Evolutionary conservation across 306 rosid genomes (phyloP).

Genomic region (Arachis hypogaea): DNA sequence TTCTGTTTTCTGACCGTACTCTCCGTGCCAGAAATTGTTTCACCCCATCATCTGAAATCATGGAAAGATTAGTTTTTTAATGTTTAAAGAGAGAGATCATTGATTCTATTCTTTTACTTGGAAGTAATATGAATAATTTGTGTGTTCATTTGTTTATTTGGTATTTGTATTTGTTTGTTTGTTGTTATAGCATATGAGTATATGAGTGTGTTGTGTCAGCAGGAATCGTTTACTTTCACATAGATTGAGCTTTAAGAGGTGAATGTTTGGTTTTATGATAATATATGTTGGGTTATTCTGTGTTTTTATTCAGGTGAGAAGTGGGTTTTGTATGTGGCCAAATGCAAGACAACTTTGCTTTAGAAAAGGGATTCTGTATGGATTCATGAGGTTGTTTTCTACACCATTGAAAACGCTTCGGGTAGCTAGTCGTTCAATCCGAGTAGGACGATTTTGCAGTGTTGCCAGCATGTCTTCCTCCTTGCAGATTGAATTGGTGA

Average conservation of each 20-base stretch:
- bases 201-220: neutral
- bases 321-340: slow-evolving; percentile 75
- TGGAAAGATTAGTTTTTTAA: neutral
- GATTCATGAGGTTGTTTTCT: slow-evolving; percentile 73
- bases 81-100: no score
- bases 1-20: neutral
- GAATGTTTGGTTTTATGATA: slow-evolving; percentile 7
- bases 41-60: slow-evolving; percentile 13
- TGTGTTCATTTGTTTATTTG: slow-evolving; percentile 15
- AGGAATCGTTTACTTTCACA: slow-evolving; percentile 9
- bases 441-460: slow-evolving; percentile 81
- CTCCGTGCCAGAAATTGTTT: neutral
- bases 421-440: slow-evolving; percentile 86
- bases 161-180: neutral
- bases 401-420: slow-evolving; percentile 83
- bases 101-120: neutral
- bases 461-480: slow-evolving; percentile 79
- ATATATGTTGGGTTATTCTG: slow-evolving; percentile 23
- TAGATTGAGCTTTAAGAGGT: slow-evolving; percentile 4
- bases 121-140: neutral
- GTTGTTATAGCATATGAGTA: neutral
- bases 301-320: slow-evolving; percentile 57
- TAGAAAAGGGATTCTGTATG: slow-evolving; percentile 71
- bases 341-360: slow-evolving; percentile 75
- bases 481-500: slow-evolving; percentile 94